Evolutionary conservation across 164 flowering plant genomes (phyloP), one percentile per base, ranked within the genome.

Genomic region (Paratinospora sagittata): DNA sequence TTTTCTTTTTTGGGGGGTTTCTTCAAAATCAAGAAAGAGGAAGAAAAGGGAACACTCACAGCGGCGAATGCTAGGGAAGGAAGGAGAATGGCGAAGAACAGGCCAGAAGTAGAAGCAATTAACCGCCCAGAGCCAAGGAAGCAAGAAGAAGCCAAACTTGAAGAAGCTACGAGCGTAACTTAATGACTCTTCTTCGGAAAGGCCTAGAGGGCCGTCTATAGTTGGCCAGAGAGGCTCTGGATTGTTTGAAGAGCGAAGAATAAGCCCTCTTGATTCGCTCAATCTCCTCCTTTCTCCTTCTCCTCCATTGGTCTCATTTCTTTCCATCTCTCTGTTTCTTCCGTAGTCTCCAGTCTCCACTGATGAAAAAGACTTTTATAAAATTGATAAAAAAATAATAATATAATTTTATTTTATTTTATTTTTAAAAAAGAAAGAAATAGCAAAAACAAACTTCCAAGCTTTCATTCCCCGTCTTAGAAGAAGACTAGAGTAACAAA

Each of bases 91-190:
- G 36, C 84, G 87, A 70, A 94, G 90, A 74, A 89, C 97, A 14
- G 97, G 97, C 96, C 96, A 90, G 86, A 94, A 92, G 79, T 89
- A 94, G 89, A 85, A 94, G 84, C 95, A 94, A 77, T 90, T 94
- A 75, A 94, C 78, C 10, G 89, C 97, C 98, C 97, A 94, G 66
- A 94, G 91, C 79, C 82, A 84, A 0, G 98, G 98, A 37, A 92
- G 86, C 17, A 92, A 78, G 0, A 85, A 78, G 76, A 87, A 94
- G 0, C 98, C 98, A 57, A 84, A 88, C 65, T 76, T 85, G 89
- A 87, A 94, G 84, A 89, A 94, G 5, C 80, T 79, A 0, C 93
- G 85, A 27, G 93, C 96, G 62, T 90, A 85, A 47, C 27, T 62
- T 8, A 87, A 16, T 0, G 98, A 88, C 0, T 90, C 97, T 47